Percentiles rank a stretch among this genome's conserved stretches.
Evolutionary conservation across 345 rosid species (phyloP).

Genomic region (Viola odorata): DNA sequence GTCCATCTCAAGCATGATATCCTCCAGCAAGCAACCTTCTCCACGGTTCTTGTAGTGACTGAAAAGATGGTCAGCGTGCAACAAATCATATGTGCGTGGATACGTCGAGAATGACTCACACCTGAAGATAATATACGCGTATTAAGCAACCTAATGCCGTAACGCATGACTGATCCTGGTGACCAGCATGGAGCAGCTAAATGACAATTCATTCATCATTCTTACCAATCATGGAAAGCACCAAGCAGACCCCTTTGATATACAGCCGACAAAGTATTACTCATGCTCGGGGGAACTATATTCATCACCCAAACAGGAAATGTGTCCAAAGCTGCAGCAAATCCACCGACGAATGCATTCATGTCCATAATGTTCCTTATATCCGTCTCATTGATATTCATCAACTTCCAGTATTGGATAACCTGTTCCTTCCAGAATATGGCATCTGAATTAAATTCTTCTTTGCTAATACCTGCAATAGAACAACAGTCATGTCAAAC

Average conservation of each 20-base stretch:
- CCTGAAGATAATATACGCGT: conserved; percentile 34
- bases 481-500: conserved; percentile 4
- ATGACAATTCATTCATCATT: background rate
- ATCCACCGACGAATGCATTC: conserved; percentile 84
- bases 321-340: conserved; percentile 54
- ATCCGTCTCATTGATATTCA: conserved; percentile 45
- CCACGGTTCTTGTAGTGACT: conserved; percentile 45
- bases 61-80: conserved; percentile 70
- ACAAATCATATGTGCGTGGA: conserved; percentile 78
- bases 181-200: conserved; percentile 4
- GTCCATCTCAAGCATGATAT: conserved; percentile 90
- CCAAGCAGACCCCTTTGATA: conserved; percentile 73
- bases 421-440: conserved; percentile 77
- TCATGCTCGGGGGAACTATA: conserved; percentile 61
- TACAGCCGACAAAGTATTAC: conserved; percentile 67
- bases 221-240: conserved; percentile 90
- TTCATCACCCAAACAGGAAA: conserved; percentile 93
- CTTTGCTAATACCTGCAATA: conserved; percentile 55
- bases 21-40: conserved; percentile 72
- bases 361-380: conserved; percentile 84
- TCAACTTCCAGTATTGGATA: conserved; percentile 58
- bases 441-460: conserved; percentile 49
- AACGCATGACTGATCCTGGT: background rate
- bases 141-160: background rate
- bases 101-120: conserved; percentile 96